phyloP scores from a whole-genome alignment of 1,284 basidiomycete genomes.

The Serendipita sp. region DNA sequence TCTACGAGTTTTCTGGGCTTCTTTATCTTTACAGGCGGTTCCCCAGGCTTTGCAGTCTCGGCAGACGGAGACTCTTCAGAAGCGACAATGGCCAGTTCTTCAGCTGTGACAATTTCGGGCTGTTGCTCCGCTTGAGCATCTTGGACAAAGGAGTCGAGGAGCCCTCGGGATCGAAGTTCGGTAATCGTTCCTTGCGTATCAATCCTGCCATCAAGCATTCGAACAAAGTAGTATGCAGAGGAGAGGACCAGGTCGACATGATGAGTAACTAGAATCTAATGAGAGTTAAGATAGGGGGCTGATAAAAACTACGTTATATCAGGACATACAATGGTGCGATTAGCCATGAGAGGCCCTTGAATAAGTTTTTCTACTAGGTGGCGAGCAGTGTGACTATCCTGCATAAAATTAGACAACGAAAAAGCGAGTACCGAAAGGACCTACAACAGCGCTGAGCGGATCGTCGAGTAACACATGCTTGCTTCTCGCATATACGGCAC shows the following conservation, averaged over 20 bases:
- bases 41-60: neutral
- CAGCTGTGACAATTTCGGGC: constrained; percentile 16
- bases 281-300: constrained; percentile 8
- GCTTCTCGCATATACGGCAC: constrained; percentile 50
- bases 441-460: constrained; percentile 52
- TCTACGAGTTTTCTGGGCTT: constrained; percentile 51
- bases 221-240: constrained; percentile 50
- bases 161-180: constrained; percentile 40
- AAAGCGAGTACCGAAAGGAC: constrained; percentile 16
- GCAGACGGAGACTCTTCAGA: constrained; percentile 8
- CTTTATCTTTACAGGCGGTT: constrained; percentile 25
- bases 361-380: constrained; percentile 52
- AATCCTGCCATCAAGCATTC: constrained; percentile 60
- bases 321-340: constrained; percentile 48
- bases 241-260: constrained; percentile 63
- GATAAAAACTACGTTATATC: constrained; percentile 11
- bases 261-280: constrained; percentile 53
- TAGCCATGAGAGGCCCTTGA: constrained; percentile 44
- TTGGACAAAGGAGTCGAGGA: constrained; percentile 44
- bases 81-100: constrained; percentile 21
- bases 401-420: constrained; percentile 8
- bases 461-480: constrained; percentile 60
- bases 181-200: constrained; percentile 51
- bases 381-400: constrained; percentile 64
- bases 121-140: constrained; percentile 25